Percentiles rank a stretch among this genome's conserved stretches.
phyloP scores from a whole-genome alignment of 2,329 filamentous ascomycete species.

The Elsinoe necatrix region DNA sequence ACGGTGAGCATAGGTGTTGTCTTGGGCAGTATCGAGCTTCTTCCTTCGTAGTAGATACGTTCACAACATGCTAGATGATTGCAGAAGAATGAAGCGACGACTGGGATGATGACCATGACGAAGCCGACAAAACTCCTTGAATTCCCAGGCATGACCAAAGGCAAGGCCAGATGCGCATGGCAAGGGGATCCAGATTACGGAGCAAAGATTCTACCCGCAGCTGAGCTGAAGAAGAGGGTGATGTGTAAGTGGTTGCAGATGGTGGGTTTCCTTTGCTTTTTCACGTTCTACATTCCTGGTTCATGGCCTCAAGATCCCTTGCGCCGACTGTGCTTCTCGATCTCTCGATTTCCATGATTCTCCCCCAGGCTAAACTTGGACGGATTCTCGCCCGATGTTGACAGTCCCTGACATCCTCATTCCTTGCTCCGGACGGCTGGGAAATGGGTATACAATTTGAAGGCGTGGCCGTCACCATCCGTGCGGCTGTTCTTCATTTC shows the following conservation, averaged over 20 bases:
- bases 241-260: not conserved
- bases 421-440: constrained; percentile 9
- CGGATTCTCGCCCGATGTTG: not conserved
- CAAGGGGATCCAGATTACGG: not conserved
- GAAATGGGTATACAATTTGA: not conserved
- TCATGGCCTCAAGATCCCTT: not conserved
- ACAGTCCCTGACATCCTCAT: constrained; percentile 7
- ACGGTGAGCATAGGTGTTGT: no score
- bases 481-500: constrained; percentile 6
- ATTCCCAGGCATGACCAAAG: not conserved
- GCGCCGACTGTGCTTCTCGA: not conserved
- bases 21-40: no score
- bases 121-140: not conserved
- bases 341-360: not conserved
- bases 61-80: no score
- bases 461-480: not conserved
- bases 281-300: constrained; percentile 2
- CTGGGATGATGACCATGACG: not conserved
- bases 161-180: constrained; percentile 2
- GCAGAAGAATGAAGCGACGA: no score
- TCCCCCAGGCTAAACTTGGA: not conserved
- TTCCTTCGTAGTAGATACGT: no score
- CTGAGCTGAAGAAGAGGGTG: not conserved
- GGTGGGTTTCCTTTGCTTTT: not conserved
- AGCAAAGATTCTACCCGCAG: not conserved